A percentile compares a stretch with the other conserved stretches of the same genome.
Conservation (phyloP, 169 alveolate genomes). For the Eimeria acervulina region DNA sequence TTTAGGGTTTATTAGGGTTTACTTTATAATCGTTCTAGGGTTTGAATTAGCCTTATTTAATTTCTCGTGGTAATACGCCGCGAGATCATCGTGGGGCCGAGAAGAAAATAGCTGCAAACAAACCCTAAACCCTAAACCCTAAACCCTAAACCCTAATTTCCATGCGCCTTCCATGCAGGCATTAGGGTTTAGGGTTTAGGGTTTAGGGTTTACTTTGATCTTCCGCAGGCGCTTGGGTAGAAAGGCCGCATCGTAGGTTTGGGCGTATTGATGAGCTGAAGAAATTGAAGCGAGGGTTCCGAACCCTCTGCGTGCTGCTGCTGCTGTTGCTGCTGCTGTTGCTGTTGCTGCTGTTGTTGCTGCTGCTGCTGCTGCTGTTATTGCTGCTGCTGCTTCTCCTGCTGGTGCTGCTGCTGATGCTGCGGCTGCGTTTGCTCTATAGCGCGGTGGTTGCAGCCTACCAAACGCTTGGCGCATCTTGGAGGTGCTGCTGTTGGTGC, state of each 20-base stretch:
- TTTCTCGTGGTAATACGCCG: slow-evolving; percentile 61
- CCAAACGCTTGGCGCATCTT: not conserved
- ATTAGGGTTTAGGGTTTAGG: slow-evolving; percentile 26
- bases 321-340: slow-evolving; percentile 14
- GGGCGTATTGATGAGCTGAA: slow-evolving; percentile 65
- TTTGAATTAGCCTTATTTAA: slow-evolving; percentile 66
- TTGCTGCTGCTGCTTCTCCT: slow-evolving; percentile 5
- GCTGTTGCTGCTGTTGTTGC: not conserved
- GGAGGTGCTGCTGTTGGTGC: not conserved
- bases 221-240: slow-evolving; percentile 54
- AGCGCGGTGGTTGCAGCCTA: not conserved
- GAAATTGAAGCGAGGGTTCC: slow-evolving; percentile 42
- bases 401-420: not conserved
- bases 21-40: slow-evolving; percentile 79
- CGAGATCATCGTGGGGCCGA: not conserved
- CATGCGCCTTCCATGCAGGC: no score
- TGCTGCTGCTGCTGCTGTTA: slow-evolving; percentile 12
- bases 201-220: slow-evolving; percentile 69
- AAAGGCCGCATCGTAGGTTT: slow-evolving; percentile 59
- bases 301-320: slow-evolving; percentile 20
- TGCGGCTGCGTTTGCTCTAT: not conserved
- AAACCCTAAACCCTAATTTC: slow-evolving; percentile 7
- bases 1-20: not conserved
- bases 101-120: slow-evolving; percentile 25
- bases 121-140: slow-evolving; percentile 40